Evolutionary conservation across 2,329 filamentous ascomycete genomes (phyloP), one percentile per base, ranked within the genome.

Genomic region (Talaromyces amestolkiae): DNA sequence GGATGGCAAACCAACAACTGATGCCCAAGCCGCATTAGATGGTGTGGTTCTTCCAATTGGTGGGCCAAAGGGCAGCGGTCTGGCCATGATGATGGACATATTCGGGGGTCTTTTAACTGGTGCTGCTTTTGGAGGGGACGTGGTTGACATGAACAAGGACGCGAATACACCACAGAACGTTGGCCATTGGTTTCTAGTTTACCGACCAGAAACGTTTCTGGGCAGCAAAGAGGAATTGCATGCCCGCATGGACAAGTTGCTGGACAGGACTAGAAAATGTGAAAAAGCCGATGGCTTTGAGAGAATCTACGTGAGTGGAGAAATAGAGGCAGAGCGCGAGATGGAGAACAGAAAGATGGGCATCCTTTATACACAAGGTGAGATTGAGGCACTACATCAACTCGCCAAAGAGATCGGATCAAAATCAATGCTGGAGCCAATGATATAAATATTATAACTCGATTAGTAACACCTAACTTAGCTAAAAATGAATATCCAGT

Each of bases 31-130:
- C 19, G 92, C 91, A 0, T 78, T 95, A 11, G 85, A 87, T 39
- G 91, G 91, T 1, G 90, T 93, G 3, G 94, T 95, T 91, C 78
- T 94, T 19, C 91, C 91, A 0, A 93, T 94, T 89, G 91, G 91
- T 2, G 91, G 92, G 0, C 90, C 91, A 0, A 95, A 95, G 76
- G 92, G 92, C 0, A 91, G 89, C 1, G 92, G 85, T 0, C 75
- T 95, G 49, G 81, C 90, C 0, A 86, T 95, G 63, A 94, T 93
- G 90, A 95, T 95, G 92, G 91, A 95, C 73, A 89, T 95, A 1
- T 94, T 95, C 73, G 93, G 90, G 0, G 91, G 91, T 0, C 79
- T 81, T 15, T 70, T 95, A 0, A 92, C 89, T 0, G 91, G 91
- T 0, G 89, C 87, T 35, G 91, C 91, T 0, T 95, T 92, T 76